Percentiles rank a stretch among this genome's conserved stretches.
Conservation (phyloP, 768 basidiomycete genomes). For the Tephrocybe rancida region DNA sequence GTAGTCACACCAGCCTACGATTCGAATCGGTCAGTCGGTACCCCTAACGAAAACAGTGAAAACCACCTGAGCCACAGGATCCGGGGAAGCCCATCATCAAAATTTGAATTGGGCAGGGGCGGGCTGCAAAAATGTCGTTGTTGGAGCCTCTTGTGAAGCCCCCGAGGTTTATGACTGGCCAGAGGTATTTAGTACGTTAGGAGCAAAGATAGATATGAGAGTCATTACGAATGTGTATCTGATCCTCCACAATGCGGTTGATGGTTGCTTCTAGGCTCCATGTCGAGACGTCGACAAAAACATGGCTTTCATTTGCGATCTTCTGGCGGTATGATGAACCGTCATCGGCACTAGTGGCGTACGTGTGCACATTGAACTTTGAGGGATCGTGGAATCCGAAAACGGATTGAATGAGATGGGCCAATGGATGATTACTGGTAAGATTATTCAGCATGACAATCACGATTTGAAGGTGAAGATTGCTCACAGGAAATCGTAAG, state of each 20-base stretch:
- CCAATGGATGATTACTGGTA: neutral
- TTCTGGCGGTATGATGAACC: neutral
- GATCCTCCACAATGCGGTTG: slow-evolving; percentile 2
- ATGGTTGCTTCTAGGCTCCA: neutral
- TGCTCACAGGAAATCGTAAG: neutral
- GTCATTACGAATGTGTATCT: neutral
- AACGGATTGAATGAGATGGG: neutral
- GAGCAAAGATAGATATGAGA: neutral
- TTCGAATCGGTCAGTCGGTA: neutral
- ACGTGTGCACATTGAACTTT: slow-evolving; percentile 1
- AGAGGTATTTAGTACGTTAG: neutral
- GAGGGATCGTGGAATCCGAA: neutral
- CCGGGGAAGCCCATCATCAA: slow-evolving; percentile 1
- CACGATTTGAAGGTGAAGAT: neutral
- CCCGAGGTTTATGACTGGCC: slow-evolving; percentile 3
- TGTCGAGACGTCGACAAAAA: neutral
- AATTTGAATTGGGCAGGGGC: slow-evolving; percentile 3
- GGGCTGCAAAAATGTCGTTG: slow-evolving; percentile 2
- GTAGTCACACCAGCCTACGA: slow-evolving; percentile 2
- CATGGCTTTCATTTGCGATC: slow-evolving; percentile 1
- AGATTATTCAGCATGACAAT: too few relatives aligned
- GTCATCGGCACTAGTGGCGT: neutral
- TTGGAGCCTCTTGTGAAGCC: slow-evolving; percentile 1
- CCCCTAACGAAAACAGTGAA: neutral
- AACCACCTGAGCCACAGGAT: neutral